These are phyloP conservation scores for Rhizoclosmatium sp. DNA, from an alignment of 192 early-diverging fungal species.

Conservation along the genomic window DNA sequence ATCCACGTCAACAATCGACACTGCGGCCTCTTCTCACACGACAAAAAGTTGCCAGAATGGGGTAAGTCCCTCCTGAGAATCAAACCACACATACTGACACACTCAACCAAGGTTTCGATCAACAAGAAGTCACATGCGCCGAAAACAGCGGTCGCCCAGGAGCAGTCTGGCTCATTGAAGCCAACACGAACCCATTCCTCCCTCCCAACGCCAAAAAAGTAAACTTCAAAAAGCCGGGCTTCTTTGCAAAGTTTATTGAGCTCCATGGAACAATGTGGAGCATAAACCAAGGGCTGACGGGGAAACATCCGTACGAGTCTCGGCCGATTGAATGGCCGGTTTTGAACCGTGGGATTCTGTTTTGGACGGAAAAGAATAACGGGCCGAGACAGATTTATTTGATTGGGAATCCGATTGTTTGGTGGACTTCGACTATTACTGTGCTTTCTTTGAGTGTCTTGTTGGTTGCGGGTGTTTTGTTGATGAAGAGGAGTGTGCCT, in stretches of 20 bases:
- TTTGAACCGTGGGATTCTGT: slow-evolving; percentile 58
- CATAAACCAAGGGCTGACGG: slow-evolving; percentile 56
- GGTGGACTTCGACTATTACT: slow-evolving; percentile 42
- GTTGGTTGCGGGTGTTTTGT: slow-evolving; percentile 29
- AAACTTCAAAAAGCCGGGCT: slow-evolving; percentile 54
- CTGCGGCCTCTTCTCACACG: slow-evolving; percentile 81
- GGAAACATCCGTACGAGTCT: slow-evolving; percentile 60
- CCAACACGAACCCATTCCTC: slow-evolving; percentile 42
- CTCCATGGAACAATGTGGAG: slow-evolving; percentile 61
- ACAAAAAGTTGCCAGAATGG: slow-evolving; percentile 85
- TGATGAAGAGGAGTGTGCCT: slow-evolving; percentile 44
- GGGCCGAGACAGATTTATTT: slow-evolving; percentile 54
- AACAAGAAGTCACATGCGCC: slow-evolving; percentile 93
- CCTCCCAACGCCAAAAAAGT: slow-evolving; percentile 47
- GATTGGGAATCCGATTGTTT: slow-evolving; percentile 63
- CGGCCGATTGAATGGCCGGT: slow-evolving; percentile 66
- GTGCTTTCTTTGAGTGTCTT: slow-evolving; percentile 39
- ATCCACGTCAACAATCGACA: slow-evolving; percentile 75
- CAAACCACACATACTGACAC: neutral
- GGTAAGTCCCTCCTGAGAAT: slow-evolving; percentile 13
- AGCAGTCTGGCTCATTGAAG: slow-evolving; percentile 52
- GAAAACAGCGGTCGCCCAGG: slow-evolving; percentile 61
- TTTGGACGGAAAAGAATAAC: slow-evolving; percentile 58
- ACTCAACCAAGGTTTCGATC: slow-evolving; percentile 61
- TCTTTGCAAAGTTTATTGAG: slow-evolving; percentile 59